phyloP scores from a whole-genome alignment of 2,329 filamentous ascomycete genomes.

The Ophiocordyceps polyrhachis-furcata region DNA sequence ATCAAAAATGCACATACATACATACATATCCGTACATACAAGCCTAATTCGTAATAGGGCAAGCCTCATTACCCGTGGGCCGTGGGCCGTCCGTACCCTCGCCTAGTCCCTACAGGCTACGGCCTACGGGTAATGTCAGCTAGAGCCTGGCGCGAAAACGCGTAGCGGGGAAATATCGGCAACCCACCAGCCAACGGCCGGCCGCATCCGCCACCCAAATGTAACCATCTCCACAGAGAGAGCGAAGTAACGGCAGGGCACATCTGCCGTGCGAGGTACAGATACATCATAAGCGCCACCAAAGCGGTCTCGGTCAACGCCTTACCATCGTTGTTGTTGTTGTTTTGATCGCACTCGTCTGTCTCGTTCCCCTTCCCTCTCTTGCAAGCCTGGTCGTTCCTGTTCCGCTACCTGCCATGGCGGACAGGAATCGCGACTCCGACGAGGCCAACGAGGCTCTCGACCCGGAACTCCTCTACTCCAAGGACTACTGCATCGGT shows the following conservation, averaged over 20 bases:
- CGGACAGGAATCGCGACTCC: slow-evolving; percentile 27
- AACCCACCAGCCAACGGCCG: neutral
- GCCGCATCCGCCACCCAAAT: no score
- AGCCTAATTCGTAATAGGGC: no score
- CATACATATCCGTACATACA: no score
- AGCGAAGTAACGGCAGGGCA: no score
- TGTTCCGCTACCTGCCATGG: slow-evolving; percentile 17
- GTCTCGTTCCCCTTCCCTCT: neutral
- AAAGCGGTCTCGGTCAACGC: no score
- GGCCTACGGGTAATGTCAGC: no score
- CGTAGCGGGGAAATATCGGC: neutral
- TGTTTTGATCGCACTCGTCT: neutral
- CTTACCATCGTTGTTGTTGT: no score
- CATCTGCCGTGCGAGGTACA: no score
- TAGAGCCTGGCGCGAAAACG: neutral
- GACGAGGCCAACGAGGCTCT: slow-evolving; percentile 31
- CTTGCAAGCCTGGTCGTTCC: neutral
- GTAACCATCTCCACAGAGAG: neutral
- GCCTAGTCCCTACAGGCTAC: no score
- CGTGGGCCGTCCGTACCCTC: no score
- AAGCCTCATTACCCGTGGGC: no score
- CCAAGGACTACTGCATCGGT: slow-evolving; percentile 83
- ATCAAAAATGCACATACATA: neutral
- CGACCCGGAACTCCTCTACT: slow-evolving; percentile 83
- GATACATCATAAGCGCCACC: no score